These are phyloP conservation scores for Golubevia pallescens DNA, from an alignment of 1,284 basidiomycete species.

Conservation along the genomic window DNA sequence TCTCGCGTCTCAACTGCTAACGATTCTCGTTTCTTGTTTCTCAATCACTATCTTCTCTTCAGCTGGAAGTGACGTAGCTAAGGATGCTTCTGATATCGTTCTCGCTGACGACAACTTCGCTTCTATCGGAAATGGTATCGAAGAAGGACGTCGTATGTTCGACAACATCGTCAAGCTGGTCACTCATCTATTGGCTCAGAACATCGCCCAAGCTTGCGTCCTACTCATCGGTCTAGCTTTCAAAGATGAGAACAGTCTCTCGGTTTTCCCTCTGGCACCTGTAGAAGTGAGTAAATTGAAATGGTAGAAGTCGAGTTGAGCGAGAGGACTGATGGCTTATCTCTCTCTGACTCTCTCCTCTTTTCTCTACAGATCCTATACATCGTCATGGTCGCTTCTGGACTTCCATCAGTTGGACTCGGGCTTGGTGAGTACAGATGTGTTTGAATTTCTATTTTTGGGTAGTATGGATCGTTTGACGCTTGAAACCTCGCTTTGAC, in stretches of 20 bases:
- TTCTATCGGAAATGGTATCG: conserved; percentile 73
- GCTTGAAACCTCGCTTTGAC: conserved; percentile 30
- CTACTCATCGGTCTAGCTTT: conserved; percentile 73
- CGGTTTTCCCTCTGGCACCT: conserved; percentile 75
- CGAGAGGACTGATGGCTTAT: no score
- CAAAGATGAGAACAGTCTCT: conserved; percentile 69
- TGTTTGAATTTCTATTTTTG: conserved; percentile 17
- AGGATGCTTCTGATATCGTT: conserved; percentile 71
- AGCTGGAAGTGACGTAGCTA: conserved; percentile 18
- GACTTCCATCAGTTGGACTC: conserved; percentile 65
- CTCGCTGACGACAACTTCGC: conserved; percentile 77
- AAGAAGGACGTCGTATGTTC: conserved; percentile 71
- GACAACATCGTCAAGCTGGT: conserved; percentile 65
- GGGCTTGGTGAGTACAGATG: conserved; percentile 40
- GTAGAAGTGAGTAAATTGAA: conserved; percentile 71
- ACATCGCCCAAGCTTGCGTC: conserved; percentile 57
- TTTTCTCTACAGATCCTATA: conserved; percentile 4
- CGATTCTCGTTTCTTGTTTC: no score
- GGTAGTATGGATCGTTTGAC: conserved; percentile 21
- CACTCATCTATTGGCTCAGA: conserved; percentile 52
- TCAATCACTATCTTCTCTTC: no score
- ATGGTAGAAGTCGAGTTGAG: background rate
- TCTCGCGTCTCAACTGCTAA: no score
- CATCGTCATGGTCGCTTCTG: conserved; percentile 44
- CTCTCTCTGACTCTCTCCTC: background rate